A percentile compares a stretch with the other conserved stretches of the same genome.
Evolutionary conservation across 164 flowering plant species (phyloP).

Genomic region (Brasenia schreberi): DNA sequence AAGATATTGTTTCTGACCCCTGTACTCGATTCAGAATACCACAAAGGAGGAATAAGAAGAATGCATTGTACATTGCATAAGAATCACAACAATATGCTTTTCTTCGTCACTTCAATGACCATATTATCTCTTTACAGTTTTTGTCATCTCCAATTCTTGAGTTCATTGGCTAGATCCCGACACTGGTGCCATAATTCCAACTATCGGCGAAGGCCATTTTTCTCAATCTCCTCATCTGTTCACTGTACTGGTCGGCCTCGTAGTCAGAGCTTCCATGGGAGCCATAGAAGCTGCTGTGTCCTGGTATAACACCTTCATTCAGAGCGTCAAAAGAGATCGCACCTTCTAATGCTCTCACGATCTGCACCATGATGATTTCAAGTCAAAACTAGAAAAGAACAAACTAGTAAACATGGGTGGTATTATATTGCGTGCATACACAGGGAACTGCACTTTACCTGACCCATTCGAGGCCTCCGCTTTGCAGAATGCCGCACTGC

Average conservation of each 20-base stretch:
- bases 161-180: conserved; percentile 11
- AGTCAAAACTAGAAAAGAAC: not conserved
- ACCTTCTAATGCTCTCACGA: conserved; percentile 69
- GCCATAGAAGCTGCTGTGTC: conserved; percentile 20
- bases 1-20: not conserved
- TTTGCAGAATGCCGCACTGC: conserved; percentile 65
- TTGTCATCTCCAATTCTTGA: conserved; percentile 5
- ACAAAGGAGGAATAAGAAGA: not conserved
- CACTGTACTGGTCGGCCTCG: conserved; percentile 30
- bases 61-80: not conserved
- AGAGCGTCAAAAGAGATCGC: conserved; percentile 47
- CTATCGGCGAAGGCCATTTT: conserved; percentile 29
- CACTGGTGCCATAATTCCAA: conserved; percentile 27
- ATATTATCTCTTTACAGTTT: not conserved
- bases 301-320: conserved; percentile 34
- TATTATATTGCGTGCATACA: not conserved
- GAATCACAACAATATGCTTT: not conserved
- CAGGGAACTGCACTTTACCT: conserved; percentile 24
- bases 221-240: conserved; percentile 51
- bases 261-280: conserved; percentile 24
- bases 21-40: too few species aligned
- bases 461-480: conserved; percentile 81
- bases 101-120: not conserved
- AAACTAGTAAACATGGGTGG: not conserved
- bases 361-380: conserved; percentile 18